Percentiles rank a stretch among this genome's conserved stretches.
phyloP scores from a whole-genome alignment of 768 basidiomycete species.

The Lactifluus pinguis region DNA sequence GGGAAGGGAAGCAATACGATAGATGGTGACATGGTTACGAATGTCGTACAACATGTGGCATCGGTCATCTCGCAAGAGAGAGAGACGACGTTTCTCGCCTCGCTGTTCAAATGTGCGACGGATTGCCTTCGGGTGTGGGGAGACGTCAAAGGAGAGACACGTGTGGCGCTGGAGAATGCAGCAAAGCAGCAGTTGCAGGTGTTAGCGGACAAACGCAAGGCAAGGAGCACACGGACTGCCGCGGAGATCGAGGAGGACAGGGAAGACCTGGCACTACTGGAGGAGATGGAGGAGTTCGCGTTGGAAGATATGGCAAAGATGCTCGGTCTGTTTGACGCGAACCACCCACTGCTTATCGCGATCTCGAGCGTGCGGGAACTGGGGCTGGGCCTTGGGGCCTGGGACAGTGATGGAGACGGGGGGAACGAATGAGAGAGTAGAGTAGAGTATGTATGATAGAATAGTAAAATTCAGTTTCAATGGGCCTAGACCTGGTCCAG shows the following conservation, averaged over 20 bases:
- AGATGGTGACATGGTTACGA: slow-evolving; percentile 41
- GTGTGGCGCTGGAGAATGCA: slow-evolving; percentile 51
- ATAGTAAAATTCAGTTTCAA: not conserved
- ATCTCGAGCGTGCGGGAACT: slow-evolving; percentile 65
- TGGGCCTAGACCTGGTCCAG: not conserved
- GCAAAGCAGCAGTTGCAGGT: slow-evolving; percentile 62
- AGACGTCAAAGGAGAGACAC: slow-evolving; percentile 41
- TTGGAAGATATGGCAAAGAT: slow-evolving; percentile 72
- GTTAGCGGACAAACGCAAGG: slow-evolving; percentile 59
- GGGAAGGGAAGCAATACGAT: slow-evolving; percentile 47
- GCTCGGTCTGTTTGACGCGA: slow-evolving; percentile 43
- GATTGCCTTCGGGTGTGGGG: slow-evolving; percentile 55
- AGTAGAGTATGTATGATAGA: no score
- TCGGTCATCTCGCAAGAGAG: slow-evolving; percentile 57
- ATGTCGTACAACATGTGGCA: slow-evolving; percentile 53
- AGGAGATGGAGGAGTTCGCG: slow-evolving; percentile 79
- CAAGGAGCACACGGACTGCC: slow-evolving; percentile 35
- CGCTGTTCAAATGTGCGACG: slow-evolving; percentile 61
- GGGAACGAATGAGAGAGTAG: not conserved
- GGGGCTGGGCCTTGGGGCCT: slow-evolving; percentile 35
- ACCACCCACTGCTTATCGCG: slow-evolving; percentile 60
- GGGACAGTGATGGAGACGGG: slow-evolving; percentile 22
- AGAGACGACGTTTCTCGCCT: slow-evolving; percentile 70
- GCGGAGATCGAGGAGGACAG: slow-evolving; percentile 39
- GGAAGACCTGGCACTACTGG: slow-evolving; percentile 62